phyloP scores from a whole-genome alignment of 108 stramenopile species.

The Fragilaria radians region DNA sequence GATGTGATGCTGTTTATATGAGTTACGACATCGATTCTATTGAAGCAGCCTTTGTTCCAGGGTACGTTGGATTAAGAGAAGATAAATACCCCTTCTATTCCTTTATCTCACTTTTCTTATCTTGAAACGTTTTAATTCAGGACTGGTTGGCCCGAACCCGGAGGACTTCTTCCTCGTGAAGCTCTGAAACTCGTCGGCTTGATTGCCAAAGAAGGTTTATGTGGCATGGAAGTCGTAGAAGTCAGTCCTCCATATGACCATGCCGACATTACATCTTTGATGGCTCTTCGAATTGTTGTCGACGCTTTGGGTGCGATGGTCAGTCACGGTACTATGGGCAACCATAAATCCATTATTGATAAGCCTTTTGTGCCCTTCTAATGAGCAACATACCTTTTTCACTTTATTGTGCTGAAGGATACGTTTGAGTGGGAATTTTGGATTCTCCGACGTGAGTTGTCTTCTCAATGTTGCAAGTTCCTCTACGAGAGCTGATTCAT shows the following conservation, averaged over 20 bases:
- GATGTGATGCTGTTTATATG: slow-evolving; percentile 84
- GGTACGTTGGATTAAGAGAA: slow-evolving; percentile 21
- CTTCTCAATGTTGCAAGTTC: too few relatives aligned
- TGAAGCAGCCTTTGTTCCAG: slow-evolving; percentile 85
- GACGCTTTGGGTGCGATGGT: slow-evolving; percentile 80
- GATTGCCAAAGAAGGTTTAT: slow-evolving; percentile 69
- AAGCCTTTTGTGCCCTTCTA: slow-evolving; percentile 73
- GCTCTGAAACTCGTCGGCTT: slow-evolving; percentile 75
- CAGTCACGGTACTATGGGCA: slow-evolving; percentile 70
- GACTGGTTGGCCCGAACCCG: slow-evolving; percentile 81
- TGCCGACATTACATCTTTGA: slow-evolving; percentile 75
- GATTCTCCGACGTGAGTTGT: too few relatives aligned
- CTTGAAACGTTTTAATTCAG: not conserved
- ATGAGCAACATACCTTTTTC: too few relatives aligned
- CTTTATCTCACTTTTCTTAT: not conserved
- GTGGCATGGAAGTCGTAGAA: slow-evolving; percentile 87
- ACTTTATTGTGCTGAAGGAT: too few relatives aligned
- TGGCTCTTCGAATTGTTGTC: slow-evolving; percentile 75
- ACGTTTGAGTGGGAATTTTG: too few relatives aligned
- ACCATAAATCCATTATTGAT: slow-evolving; percentile 75
- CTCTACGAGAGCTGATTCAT: too few relatives aligned
- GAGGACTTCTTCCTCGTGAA: slow-evolving; percentile 77
- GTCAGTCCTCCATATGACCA: slow-evolving; percentile 84
- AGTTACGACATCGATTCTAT: slow-evolving; percentile 86
- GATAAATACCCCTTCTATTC: not conserved